A percentile compares a stretch with the other conserved stretches of the same genome.
Evolutionary conservation across 768 basidiomycete species (phyloP).

Genomic region (Naganishia vaughanmartiniae): DNA sequence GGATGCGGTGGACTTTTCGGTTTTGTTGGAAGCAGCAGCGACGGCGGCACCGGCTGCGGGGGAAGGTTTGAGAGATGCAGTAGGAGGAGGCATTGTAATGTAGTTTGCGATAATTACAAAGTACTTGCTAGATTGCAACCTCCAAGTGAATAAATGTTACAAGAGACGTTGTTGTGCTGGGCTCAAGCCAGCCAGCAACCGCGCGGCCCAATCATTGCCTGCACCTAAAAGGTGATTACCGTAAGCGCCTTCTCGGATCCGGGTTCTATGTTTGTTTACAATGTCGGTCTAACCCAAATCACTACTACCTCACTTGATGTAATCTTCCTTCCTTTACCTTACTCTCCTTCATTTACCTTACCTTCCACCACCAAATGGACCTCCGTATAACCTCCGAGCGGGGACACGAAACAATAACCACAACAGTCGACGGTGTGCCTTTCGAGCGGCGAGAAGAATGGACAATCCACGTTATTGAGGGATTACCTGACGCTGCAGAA

Average conservation of each 20-base stretch:
- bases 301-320: background rate
- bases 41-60: constrained; percentile 1
- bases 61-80: constrained; percentile 44
- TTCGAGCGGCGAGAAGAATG: constrained; percentile 4
- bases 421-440: background rate
- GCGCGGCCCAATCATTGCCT: too few species aligned
- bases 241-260: too few species aligned
- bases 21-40: constrained; percentile 35
- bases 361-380: constrained; percentile 1
- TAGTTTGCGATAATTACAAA: background rate
- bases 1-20: constrained; percentile 32
- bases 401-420: constrained; percentile 5
- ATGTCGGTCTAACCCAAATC: too few species aligned
- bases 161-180: background rate
- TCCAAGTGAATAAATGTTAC: too few species aligned
- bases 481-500: too few species aligned
- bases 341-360: background rate
- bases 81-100: constrained; percentile 46
- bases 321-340: background rate
- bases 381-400: constrained; percentile 5
- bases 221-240: too few species aligned
- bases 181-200: background rate
- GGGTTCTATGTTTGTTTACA: too few species aligned
- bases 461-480: constrained; percentile 2
- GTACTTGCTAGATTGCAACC: background rate